Evolutionary conservation across 2,329 filamentous ascomycete species (phyloP), one percentile per base, ranked within the genome.

Genomic region (Aspergillus pseudoterreus): DNA sequence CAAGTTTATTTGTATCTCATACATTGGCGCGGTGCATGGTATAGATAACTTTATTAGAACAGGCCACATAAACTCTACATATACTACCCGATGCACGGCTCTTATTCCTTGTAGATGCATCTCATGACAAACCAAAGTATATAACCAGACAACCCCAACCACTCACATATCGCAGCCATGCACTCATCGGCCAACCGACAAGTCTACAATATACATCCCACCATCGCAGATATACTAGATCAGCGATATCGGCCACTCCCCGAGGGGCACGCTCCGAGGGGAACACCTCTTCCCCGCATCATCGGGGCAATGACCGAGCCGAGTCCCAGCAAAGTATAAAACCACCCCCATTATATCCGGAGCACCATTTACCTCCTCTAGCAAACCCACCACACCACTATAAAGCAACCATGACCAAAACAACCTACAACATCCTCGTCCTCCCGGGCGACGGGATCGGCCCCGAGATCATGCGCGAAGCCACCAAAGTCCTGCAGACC

Each of bases 361-460:
- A 22, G 22, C 21, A 30, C 32, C 19, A 27, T 21, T 8, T 14
- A 14, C 11, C 12, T 32, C 12, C 17, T 3, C 14, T 5, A 49
- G 19, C 10, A 49, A 49, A 33, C 5, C 9, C 12, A 43, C 9
- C 36, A 36, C 6, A 19, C 22, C 19, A 24, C 3, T 2, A 14
- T 19, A 38, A 8, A 38, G 14, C 22, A 27, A 55, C 2, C 4
- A 45, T 50, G 36, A 62, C 64, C 53, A 38, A 54, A 9, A 57
- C 63, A 54, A 77, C 78, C 47, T 82, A 84, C 69, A 87, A 86
- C 57, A 88, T 90, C 70, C 86, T 90, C 50, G 81, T 90, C 52
- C 86, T 90, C 66, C 85, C 74, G 36, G 87, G 87, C 63, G 89
- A 92, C 75, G 88, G 92, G 68, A 88, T 86, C 66, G 88, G 88